Base-by-base conservation (phyloP, 1,284 basidiomycete genomes). In the Irpex rosettiformis region DNA sequence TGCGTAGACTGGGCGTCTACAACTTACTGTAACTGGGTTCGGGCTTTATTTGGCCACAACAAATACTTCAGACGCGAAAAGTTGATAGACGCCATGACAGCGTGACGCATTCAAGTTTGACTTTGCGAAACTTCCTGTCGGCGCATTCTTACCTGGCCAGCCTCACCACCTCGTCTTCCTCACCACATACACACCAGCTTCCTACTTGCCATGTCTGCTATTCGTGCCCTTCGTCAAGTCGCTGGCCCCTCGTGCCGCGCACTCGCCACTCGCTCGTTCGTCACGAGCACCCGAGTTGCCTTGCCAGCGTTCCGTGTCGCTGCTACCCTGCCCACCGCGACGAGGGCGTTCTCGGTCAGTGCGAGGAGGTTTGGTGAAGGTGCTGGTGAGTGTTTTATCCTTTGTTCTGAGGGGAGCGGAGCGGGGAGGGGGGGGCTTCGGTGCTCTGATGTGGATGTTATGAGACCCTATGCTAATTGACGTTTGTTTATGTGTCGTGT, bases 311-410 rank as follows among this genome's bases (percentile, higher is more conserved):
- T 68, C 42, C 58, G 65, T 25, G 64, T 62, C 7, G 66, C 73
- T 2, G 69, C 70, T 40, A 58, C 64, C 37, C 62, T 64, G 1
- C 58, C 66, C 48, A 58, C 69, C 29, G 72, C 70, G 18, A 66
- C 69, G 43, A 75, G 87, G 54, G 72, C 81, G 33, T 89, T 89
- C 72, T 84, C 85, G 1, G 78, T 75, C 33, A 84, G 85, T 37
- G 71, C 79, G 6, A 69, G 75, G 40, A 71, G 76, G 47, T 75
- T 84, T 59, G 85, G 85, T 25, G 82, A 86, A 62, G 88, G 88
- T 68, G 72, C 84, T 28, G 71, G 88, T 89, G 65, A 70, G 85
- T 81, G n/a, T 61, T 54, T 1, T 55, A 2, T 40, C 3, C 16
- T 22, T 27, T 18, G 29, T 22, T 40, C 25, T 13, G 25, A n/a